Base-by-base conservation (phyloP, 352 stramenopile genomes). In the Phytophthora melonis region DNA sequence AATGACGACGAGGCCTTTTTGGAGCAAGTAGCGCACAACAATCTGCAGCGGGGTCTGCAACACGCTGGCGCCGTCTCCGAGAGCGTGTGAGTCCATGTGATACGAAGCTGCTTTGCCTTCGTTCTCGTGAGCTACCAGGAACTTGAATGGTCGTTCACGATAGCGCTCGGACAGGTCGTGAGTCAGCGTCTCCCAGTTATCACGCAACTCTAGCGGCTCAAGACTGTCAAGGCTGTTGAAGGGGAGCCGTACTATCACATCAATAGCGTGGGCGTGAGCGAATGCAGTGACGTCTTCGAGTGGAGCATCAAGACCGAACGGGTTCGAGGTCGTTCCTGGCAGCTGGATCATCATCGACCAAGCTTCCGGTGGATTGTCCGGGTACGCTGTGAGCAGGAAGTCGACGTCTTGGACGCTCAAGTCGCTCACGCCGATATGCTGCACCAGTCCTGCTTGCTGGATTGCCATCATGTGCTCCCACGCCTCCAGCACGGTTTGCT, bases 391-490 rank as follows among this genome's bases (percentile, higher is more conserved):
- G 45, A 86, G 71, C 21, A 91, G 53, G 43, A 93, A 89, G 71
- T 93, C 86, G 6, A 88, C 79, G 54, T 90, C 82, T 65, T 87
- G 77, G 34, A 85, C 72, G 7, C 58, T 75, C 21, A 90, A 84
- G 47, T 83, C 78, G 39, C 75, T 83, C 19, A 89, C 54, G 0
- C 86, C 84, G 9, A 91, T 81, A 10, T 80, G 58, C 39, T 65
- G 45, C 1, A 77, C 81, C 1, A 90, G 64, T 5, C 80, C 84
- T 32, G 57, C 36, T 45, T 77, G 66, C 45, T 84, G 74, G 5
- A 90, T 52, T 23, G 41, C 66, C 30, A 81, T 64, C 67, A 90
- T 84, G 27, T 71, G 57, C 1, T 82, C 60, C 84, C 86, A 93
- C 19, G 77, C 80, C 18, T 71, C 49, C 13, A 90, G 32, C 9